phyloP scores from a whole-genome alignment of 176 grass and related monocot genomes.

The Triticum timopheevii region DNA sequence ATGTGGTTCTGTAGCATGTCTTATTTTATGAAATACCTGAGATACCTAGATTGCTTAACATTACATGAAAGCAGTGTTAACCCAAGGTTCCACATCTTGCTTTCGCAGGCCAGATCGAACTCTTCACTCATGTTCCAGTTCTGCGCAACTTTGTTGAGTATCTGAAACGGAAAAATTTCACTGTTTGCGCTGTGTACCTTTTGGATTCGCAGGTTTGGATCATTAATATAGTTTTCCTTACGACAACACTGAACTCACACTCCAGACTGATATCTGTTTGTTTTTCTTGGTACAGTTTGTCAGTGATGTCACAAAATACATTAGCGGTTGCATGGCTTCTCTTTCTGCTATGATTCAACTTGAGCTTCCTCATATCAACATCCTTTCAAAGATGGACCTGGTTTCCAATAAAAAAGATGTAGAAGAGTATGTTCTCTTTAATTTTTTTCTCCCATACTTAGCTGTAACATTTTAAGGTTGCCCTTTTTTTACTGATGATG shows the following conservation, averaged over 20 bases:
- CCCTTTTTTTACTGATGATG: not conserved
- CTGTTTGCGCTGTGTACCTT: constrained; percentile 83
- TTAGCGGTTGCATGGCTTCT: constrained; percentile 96
- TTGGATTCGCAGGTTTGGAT: constrained; percentile 92
- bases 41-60: not conserved
- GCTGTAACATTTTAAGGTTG: not conserved
- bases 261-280: constrained; percentile 2
- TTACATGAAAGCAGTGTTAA: constrained; percentile 10
- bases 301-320: constrained; percentile 95
- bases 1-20: not conserved
- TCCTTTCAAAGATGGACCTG: constrained; percentile 98
- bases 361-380: constrained; percentile 96
- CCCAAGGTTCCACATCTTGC: constrained; percentile 1
- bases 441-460: not conserved
- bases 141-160: constrained; percentile 84
- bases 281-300: constrained; percentile 67
- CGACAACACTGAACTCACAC: not conserved
- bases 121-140: constrained; percentile 93
- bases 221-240: constrained; percentile 8
- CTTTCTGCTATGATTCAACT: constrained; percentile 98
- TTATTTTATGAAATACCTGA: not conserved
- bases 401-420: constrained; percentile 85
- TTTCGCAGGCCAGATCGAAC: constrained; percentile 97
- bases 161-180: constrained; percentile 92
- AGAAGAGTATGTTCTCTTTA: constrained; percentile 63